Percentiles rank a stretch among this genome's conserved stretches.
These are phyloP conservation scores for Smittium culicis DNA, from an alignment of 371 early-diverging fungal genomes.

Conservation along the genomic window DNA sequence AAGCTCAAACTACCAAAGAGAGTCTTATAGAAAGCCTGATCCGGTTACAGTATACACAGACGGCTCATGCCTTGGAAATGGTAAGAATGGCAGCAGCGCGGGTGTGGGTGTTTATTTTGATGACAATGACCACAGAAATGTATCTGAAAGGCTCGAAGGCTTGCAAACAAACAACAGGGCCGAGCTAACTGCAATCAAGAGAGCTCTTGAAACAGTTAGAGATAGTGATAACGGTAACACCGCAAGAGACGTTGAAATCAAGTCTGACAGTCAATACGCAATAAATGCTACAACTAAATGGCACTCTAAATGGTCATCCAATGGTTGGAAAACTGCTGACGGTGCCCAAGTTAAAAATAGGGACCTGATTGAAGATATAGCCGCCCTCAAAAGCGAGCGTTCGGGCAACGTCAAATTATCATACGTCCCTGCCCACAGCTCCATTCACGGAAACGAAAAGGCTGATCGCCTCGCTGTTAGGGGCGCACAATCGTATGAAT, in stretches of 20 bases:
- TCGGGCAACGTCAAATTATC: no score
- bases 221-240: constrained; percentile 19
- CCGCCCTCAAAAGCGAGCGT: background rate
- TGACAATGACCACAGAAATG: constrained; percentile 54
- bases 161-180: constrained; percentile 75
- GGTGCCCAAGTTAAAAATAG: background rate
- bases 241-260: constrained; percentile 19
- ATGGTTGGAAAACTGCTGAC: background rate
- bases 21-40: no score
- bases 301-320: background rate
- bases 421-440: background rate
- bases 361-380: background rate
- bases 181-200: constrained; percentile 38
- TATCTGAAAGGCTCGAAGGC: constrained; percentile 40
- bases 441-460: constrained; percentile 2
- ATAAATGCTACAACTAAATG: constrained; percentile 12
- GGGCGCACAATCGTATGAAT: background rate
- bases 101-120: constrained; percentile 75
- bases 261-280: constrained; percentile 20
- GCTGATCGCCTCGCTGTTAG: constrained; percentile 3
- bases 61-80: constrained; percentile 57
- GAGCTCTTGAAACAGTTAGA: background rate
- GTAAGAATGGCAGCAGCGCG: constrained; percentile 41
- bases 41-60: constrained; percentile 44
- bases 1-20: no score